A percentile compares a stretch with the other conserved stretches of the same genome.
Evolutionary conservation across 306 rosid species (phyloP).

Genomic region (Vicia faba): DNA sequence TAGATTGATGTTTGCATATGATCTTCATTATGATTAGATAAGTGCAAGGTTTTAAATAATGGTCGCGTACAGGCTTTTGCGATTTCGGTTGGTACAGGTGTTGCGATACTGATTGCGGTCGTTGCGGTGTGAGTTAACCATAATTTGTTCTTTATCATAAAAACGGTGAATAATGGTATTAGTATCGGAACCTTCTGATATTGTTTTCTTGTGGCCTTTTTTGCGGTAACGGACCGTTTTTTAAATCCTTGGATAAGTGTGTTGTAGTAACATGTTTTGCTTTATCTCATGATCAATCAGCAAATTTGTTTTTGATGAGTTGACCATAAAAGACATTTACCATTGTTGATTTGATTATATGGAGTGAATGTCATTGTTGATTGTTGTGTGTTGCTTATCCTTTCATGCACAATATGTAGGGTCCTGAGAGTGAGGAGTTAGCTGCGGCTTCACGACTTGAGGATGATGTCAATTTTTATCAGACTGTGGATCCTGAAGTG

Average conservation of each 20-base stretch:
- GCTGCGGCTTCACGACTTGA: conserved; percentile 90
- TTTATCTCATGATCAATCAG: neutral
- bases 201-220: too few relatives aligned
- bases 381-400: conserved; percentile 19
- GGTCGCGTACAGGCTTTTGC: too few relatives aligned
- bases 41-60: too few relatives aligned
- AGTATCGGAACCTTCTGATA: too few relatives aligned
- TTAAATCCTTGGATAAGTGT: neutral
- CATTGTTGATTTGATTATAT: conserved; percentile 17
- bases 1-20: neutral
- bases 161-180: too few relatives aligned
- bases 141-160: too few relatives aligned
- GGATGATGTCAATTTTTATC: conserved; percentile 92
- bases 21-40: neutral
- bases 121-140: too few relatives aligned
- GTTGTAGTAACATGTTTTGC: neutral
- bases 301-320: conserved; percentile 2
- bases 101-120: too few relatives aligned
- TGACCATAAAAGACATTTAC: neutral
- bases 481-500: conserved; percentile 81
- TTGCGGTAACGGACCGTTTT: too few relatives aligned
- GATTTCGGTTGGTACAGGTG: too few relatives aligned
- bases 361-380: conserved; percentile 26
- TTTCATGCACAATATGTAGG: conserved; percentile 51
- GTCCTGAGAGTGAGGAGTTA: conserved; percentile 88